Base-by-base conservation (phyloP, 306 rosid species). In the Calophaca sinica region DNA sequence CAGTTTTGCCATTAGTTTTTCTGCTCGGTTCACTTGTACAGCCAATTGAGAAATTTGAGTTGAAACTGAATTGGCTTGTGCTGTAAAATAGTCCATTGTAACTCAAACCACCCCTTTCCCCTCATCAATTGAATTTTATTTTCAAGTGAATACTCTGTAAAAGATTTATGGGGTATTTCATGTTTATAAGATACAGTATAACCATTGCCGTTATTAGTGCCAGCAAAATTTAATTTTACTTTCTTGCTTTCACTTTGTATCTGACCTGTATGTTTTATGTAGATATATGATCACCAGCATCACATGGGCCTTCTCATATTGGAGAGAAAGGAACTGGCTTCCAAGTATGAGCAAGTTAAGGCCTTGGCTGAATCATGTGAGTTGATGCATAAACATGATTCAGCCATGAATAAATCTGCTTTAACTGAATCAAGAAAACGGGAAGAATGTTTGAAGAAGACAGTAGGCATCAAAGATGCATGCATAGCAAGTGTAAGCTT, bases 231-330 rank as follows among this genome's bases (percentile, higher is more conserved):
- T 6, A 12, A 54, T 64, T 7, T 32, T 80, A 54, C 35, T 68
- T 33, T 54, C 29, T 39, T 28, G 9, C 14, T 48, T 78, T 48
- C 7, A 28, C 44, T 60, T 7, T 48, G 49, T 45, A 35, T 60
- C 76, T 84, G 45, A 81, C 49, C 15, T 53, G 9, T 72, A 54
- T 80, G 3, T 67, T 65, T 71, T 79, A 14, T 78, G 68, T 75
- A 96, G 99, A 80, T 96, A 71, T 86, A 85, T 33, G 91, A 96
- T 63, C 99, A 86, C 82, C 98, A 92, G 77, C 93, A 92, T 75
- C 96, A 96, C 79, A 96, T 96, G 99, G 99, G 99, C 62, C 96
- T 96, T 84, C 86, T 96, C 80, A 78, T 96, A 78, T 58, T 96
- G 87, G 99, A 90, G 89, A 96, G 70, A 75, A 92, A 85, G 73